Base-by-base conservation (phyloP, 2,329 filamentous ascomycete species). In the Botrytis hyacinthi region DNA sequence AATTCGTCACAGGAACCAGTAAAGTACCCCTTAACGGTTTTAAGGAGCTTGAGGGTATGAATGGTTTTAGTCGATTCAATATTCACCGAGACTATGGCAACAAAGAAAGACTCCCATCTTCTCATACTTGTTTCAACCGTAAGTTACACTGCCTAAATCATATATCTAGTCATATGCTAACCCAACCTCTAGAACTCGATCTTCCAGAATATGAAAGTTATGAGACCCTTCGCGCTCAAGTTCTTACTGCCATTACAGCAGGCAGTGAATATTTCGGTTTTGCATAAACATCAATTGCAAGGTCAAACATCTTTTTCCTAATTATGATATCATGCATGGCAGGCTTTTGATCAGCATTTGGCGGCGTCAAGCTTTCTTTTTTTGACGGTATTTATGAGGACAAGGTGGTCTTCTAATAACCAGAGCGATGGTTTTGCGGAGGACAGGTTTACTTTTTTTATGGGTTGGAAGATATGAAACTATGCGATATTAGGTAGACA, bases 41-140 rank as follows among this genome's bases (percentile, higher is more conserved):
- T 88, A 98, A 97, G 85, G 96, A 99, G 83, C 89, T 99, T 10
- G 97, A 99, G 85, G 97, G 96, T 77, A 99, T 99, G 96, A 98
- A 99, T 81, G 96, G 96, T 57, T 91, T 98, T 82, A 97, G 93
- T 83, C 91, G 94, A 77, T 99, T 99, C 90, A 99, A 98, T 83
- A 98, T 99, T 76, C 96, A 99, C 82, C 94, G 96, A 77, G 96
- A 98, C 83, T 98, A 97, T 84, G 95, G 95, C 79, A 95, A 92
- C 86, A 98, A 98, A 84, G 93, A 98, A 81, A 92, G 96, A 78
- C 87, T 99, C 77, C 96, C 96, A 73, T 97, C 93, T 79, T 97
- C 95, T 79, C 97, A 99, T 83, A 99, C 96, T 76, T 99, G 96
- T 87, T 99, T 99, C 85, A 99, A 99, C 83, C 96, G 94, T 97